phyloP scores from a whole-genome alignment of 164 flowering plant species.

The Chimonanthus praecox region DNA sequence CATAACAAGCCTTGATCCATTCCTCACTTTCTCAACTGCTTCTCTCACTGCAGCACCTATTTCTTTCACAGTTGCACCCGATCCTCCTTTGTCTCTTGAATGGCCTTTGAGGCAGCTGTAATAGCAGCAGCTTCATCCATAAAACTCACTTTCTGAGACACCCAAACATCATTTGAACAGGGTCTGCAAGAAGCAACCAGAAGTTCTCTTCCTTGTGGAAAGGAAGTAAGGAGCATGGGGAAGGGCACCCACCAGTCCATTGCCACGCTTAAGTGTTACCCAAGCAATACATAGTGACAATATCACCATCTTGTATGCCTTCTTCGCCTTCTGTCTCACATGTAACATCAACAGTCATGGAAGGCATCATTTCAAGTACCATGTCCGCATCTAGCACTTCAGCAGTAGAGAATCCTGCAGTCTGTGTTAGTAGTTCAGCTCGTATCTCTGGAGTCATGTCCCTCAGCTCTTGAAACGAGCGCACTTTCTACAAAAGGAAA shows the following conservation, averaged over 20 bases:
- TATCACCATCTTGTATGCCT: conserved; percentile 94
- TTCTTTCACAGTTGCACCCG: conserved; percentile 59
- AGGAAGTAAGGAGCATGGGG: conserved; percentile 84
- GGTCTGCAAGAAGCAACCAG: conserved; percentile 84
- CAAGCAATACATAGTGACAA: conserved; percentile 84
- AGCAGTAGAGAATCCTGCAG: conserved; percentile 62
- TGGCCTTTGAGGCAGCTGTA: conserved; percentile 69
- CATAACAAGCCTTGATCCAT: conserved; percentile 70
- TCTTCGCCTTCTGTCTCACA: conserved; percentile 98
- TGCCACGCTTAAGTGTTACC: conserved; percentile 65
- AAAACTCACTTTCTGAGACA: conserved; percentile 76
- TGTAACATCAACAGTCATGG: conserved; percentile 49
- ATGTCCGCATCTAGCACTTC: conserved; percentile 69
- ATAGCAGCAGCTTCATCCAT: conserved; percentile 80
- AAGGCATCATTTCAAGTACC: conserved; percentile 86
- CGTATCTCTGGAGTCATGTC: conserved; percentile 69
- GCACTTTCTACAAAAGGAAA: conserved; percentile 53
- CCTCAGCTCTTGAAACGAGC: conserved; percentile 65
- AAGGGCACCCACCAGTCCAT: conserved; percentile 71
- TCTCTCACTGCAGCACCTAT: conserved; percentile 49
- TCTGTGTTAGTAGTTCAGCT: conserved; percentile 58
- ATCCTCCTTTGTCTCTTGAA: conserved; percentile 66
- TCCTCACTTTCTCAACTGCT: conserved; percentile 66
- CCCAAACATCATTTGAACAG: conserved; percentile 73
- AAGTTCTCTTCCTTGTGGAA: conserved; percentile 90